A percentile compares a stretch with the other conserved stretches of the same genome.
These are phyloP conservation scores for Calocybe gangraenosa DNA, from an alignment of 768 basidiomycete species.

Conservation along the genomic window DNA sequence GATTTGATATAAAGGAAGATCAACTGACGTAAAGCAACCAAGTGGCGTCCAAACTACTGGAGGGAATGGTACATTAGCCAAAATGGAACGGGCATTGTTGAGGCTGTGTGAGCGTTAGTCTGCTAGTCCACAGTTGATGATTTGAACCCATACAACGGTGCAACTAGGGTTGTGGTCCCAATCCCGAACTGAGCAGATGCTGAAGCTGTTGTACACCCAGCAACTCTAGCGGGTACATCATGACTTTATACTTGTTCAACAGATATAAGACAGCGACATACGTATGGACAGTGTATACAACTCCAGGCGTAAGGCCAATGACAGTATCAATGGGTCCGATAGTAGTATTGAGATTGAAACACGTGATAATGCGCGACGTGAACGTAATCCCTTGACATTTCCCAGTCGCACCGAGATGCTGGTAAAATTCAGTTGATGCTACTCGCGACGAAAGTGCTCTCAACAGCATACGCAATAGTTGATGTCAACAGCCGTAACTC, in stretches of 20 bases:
- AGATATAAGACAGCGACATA: not conserved
- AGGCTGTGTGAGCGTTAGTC: not conserved
- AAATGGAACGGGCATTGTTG: conserved; percentile 3
- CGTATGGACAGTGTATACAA: conserved; percentile 5
- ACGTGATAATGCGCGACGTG: not conserved
- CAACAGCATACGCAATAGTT: conserved; percentile 4
- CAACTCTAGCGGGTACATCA: not conserved
- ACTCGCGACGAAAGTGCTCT: not conserved
- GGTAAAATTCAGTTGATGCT: not conserved
- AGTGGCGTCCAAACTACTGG: conserved; percentile 2
- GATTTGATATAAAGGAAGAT: no score
- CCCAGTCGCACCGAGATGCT: conserved; percentile 6
- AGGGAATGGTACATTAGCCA: not conserved
- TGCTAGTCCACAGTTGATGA: not conserved
- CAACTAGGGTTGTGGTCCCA: conserved; percentile 4
- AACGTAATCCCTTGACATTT: conserved; percentile 6
- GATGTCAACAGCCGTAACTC: conserved; percentile 6
- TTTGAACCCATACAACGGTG: conserved; percentile 3
- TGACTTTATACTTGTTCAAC: not conserved
- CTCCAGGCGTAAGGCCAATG: conserved; percentile 7
- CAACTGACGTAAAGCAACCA: conserved; percentile 11
- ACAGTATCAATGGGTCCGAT: conserved; percentile 5
- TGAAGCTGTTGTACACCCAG: not conserved
- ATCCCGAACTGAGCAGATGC: conserved; percentile 1
- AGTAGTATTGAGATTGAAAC: not conserved